These are phyloP conservation scores for Botrytis cinerea DNA, from an alignment of 2,329 filamentous ascomycete species.

Conservation along the genomic window DNA sequence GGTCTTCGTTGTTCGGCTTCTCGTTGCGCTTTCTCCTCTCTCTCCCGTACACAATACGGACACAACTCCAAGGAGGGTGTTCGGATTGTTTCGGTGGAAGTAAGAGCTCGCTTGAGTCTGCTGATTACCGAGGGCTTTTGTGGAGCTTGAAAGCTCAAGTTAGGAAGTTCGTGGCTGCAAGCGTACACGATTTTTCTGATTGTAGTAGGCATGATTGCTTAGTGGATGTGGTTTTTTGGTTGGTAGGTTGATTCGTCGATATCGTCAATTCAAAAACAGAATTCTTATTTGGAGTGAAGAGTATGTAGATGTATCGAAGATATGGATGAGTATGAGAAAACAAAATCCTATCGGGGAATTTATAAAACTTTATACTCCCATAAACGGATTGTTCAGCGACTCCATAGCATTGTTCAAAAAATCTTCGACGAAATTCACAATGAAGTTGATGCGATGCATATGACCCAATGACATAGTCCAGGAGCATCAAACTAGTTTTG, in stretches of 20 bases:
- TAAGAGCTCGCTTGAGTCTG: not conserved
- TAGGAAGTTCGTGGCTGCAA: not conserved
- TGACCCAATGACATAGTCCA: not conserved
- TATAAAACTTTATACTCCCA: not conserved
- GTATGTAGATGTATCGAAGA: not conserved
- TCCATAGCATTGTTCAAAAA: conserved; percentile 4
- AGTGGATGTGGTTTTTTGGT: not conserved
- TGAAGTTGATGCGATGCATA: not conserved
- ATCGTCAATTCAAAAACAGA: not conserved
- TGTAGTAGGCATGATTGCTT: not conserved
- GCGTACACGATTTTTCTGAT: not conserved
- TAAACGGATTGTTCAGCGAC: not conserved
- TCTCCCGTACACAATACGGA: not conserved
- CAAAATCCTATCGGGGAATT: rapidly evolving
- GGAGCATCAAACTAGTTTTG: not conserved
- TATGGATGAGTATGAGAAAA: not conserved
- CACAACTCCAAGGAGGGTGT: not conserved
- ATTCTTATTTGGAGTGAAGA: not conserved
- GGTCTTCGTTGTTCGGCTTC: not conserved
- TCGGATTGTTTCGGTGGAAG: not conserved
- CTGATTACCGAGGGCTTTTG: not conserved
- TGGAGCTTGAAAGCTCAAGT: not conserved
- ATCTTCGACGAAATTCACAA: not conserved
- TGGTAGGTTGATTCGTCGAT: too few species aligned
- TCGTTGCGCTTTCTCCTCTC: not conserved